A percentile compares a stretch with the other conserved stretches of the same genome.
Evolutionary conservation across 176 grass and related monocot species (phyloP).

Genomic region (Paspalum vaginatum): DNA sequence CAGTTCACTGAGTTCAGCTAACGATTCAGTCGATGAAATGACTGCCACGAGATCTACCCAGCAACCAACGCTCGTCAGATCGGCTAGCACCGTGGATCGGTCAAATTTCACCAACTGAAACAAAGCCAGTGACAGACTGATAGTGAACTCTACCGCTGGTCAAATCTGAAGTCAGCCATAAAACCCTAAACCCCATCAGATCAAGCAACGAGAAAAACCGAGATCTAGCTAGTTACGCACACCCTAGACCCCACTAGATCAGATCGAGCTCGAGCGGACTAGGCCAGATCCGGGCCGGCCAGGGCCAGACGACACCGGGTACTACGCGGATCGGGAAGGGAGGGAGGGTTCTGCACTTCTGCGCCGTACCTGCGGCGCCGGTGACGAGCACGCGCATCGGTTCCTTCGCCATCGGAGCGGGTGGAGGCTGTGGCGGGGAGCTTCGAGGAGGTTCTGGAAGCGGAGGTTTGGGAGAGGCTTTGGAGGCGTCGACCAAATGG

Average conservation of each 20-base stretch:
- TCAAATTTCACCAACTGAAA: background rate
- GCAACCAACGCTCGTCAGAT: slow-evolving; percentile 16
- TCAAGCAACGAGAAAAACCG: background rate
- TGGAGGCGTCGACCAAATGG: slow-evolving; percentile 14
- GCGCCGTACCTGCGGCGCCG: slow-evolving; percentile 81
- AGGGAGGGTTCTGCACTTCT: background rate
- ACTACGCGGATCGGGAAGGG: slow-evolving; percentile 13
- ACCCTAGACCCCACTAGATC: slow-evolving; percentile 9
- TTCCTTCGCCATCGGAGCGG: slow-evolving; percentile 81
- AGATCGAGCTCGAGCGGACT: slow-evolving; percentile 8
- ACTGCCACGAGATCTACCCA: slow-evolving; percentile 14
- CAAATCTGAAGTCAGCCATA: background rate
- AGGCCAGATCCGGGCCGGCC: slow-evolving; percentile 35
- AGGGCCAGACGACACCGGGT: background rate
- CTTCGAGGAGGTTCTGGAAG: slow-evolving; percentile 40
- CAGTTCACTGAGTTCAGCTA: background rate
- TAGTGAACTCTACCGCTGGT: slow-evolving; percentile 31
- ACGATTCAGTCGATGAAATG: background rate
- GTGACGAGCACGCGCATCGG: slow-evolving; percentile 96
- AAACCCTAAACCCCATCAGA: slow-evolving; percentile 7
- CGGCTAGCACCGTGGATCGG: background rate
- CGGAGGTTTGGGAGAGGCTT: slow-evolving; percentile 1
- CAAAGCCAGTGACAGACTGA: slow-evolving; percentile 48
- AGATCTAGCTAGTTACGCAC: slow-evolving; percentile 34
- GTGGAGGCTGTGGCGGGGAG: background rate